phyloP scores from a whole-genome alignment of 2,329 filamentous ascomycete genomes.

The Madurella mycetomatis region DNA sequence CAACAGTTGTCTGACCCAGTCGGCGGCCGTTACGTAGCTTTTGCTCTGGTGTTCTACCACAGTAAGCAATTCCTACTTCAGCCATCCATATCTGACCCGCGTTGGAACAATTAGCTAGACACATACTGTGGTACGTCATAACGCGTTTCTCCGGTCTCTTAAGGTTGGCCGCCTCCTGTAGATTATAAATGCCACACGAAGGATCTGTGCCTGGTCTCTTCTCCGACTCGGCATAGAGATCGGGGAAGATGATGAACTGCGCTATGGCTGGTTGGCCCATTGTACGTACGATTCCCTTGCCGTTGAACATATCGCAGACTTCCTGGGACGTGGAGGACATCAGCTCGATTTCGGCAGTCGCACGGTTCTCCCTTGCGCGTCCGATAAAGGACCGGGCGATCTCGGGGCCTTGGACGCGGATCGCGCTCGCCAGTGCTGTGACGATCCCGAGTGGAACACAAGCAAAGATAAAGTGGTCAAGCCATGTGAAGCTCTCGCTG shows the following conservation, averaged over 20 bases:
- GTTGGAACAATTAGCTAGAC: too few species aligned
- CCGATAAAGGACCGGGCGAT: not conserved
- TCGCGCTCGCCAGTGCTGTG: not conserved
- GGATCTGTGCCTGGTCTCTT: not conserved
- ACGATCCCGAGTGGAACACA: conserved; percentile 2
- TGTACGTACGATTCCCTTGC: not conserved
- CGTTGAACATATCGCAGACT: conserved; percentile 2
- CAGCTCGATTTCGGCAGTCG: not conserved
- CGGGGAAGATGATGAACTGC: not conserved
- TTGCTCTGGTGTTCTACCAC: too few species aligned
- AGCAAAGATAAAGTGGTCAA: conserved; percentile 8
- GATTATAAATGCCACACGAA: not conserved
- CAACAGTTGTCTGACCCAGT: too few species aligned
- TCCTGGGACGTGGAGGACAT: not conserved
- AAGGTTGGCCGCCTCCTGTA: not conserved
- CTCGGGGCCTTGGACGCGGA: not conserved
- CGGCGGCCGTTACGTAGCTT: too few species aligned
- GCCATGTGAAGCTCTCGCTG: conserved; percentile 9
- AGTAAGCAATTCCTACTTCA: too few species aligned
- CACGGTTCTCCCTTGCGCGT: not conserved
- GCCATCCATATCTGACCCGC: too few species aligned
- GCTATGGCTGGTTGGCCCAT: not conserved
- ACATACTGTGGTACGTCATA: too few species aligned
- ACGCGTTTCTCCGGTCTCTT: too few species aligned
- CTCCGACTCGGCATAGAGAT: not conserved